These are phyloP conservation scores for Andrographis paniculata DNA, from an alignment of 305 asterid genomes.

Conservation along the genomic window DNA sequence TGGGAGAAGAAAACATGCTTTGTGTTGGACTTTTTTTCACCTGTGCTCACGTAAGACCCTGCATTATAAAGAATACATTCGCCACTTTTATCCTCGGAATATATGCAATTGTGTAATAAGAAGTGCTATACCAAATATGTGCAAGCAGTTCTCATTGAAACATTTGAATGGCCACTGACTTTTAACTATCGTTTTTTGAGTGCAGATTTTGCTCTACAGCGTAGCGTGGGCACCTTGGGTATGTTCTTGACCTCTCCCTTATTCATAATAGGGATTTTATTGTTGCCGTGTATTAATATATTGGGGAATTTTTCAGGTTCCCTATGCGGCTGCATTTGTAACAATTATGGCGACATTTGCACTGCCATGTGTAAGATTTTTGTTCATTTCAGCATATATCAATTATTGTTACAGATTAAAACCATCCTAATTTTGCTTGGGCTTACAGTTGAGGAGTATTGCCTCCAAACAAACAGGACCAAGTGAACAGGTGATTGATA, in stretches of 20 bases:
- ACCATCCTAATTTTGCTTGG: not conserved
- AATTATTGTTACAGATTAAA: not conserved
- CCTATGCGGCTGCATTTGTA: constrained; percentile 62
- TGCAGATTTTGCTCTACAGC: constrained; percentile 77
- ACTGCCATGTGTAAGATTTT: constrained; percentile 65
- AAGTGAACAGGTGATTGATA: constrained; percentile 52
- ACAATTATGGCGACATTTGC: constrained; percentile 53
- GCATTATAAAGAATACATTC: too few species aligned
- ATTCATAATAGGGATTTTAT: not conserved
- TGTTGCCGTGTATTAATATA: not conserved
- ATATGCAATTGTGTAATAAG: not conserved
- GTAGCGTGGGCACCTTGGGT: constrained; percentile 95
- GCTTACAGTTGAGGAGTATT: constrained; percentile 70
- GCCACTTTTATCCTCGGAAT: too few species aligned
- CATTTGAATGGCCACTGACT: not conserved
- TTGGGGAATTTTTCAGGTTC: constrained; percentile 43
- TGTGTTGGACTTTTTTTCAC: constrained; percentile 61
- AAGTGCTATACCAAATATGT: not conserved
- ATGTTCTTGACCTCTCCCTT: constrained; percentile 7
- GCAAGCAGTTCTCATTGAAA: not conserved
- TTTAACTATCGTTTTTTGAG: constrained; percentile 7
- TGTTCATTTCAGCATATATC: not conserved
- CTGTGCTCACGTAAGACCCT: constrained; percentile 39
- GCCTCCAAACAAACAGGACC: constrained; percentile 90
- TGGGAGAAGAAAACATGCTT: constrained; percentile 73